Evolutionary conservation across 1,284 basidiomycete species (phyloP), one percentile per base, ranked within the genome.

Genomic region (Amylostereum areolatum): DNA sequence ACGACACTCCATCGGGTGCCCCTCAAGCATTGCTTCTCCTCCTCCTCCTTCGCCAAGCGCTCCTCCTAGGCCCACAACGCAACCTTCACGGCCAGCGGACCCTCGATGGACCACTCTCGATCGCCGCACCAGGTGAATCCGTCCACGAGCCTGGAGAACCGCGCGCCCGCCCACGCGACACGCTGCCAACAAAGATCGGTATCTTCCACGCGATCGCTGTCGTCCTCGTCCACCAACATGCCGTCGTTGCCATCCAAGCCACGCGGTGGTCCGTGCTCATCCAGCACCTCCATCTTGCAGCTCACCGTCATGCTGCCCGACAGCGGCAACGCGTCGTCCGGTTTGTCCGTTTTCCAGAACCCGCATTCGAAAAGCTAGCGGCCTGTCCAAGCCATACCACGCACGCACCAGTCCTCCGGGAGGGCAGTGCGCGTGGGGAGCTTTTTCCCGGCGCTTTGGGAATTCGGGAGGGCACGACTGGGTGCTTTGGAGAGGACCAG

Each of bases 331-430:
- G n/a, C n/a, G n/a, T n/a, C n/a, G n/a, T n/a, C n/a, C n/a, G n/a
- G n/a, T 55, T 80, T 83, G 10, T 77, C 76, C 9, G 73, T 70
- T 57, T 58, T 60, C 95, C 94, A 98, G 66, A 88, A 98, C 0
- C 94, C 93, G 41, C 89, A 80, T 63, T 94, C 92, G 64, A 88
- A 97, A 1, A 97, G 84, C 50, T 84, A 81, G 53, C 91, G 77
- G 5, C 90, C 87, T 1, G 91, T 85, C 96, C 96, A 99, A 55
- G 92, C 90, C 82, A 95, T 89, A 3, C 97, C 97, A 31, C 95
- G 80, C 53, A 98, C 67, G 58, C 90, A 91, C 92, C 94, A 97
- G 64, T 99, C 97, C 65, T 99, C 97, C 0, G 90, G 81, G 2
- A 99, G 71, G 10, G 78, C 71, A 48, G 77, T 83, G 6, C 78